These are phyloP conservation scores for Cymbopogon citratus DNA, from an alignment of 176 grass and related monocot species.

Conservation along the genomic window DNA sequence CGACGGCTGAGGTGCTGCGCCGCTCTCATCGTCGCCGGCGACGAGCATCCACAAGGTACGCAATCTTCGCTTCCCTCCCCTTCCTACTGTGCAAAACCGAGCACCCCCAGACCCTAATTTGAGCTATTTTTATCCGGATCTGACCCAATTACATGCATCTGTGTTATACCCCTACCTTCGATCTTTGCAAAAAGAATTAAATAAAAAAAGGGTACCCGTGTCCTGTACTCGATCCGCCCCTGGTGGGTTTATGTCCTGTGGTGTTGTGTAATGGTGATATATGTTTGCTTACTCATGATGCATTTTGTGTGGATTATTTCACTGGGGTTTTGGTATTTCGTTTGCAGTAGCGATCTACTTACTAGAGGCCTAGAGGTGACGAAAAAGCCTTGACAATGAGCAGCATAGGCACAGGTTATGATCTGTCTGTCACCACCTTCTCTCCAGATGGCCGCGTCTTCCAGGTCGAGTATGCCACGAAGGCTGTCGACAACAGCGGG, in stretches of 20 bases:
- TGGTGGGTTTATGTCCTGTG: not conserved
- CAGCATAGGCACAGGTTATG: conserved; percentile 92
- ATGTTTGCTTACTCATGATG: not conserved
- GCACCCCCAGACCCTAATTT: not conserved
- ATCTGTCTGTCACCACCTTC: conserved; percentile 91
- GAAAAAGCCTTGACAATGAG: conserved; percentile 39
- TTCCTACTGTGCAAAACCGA: not conserved
- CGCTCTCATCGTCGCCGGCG: not conserved
- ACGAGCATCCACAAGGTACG: not conserved
- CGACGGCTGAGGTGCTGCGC: not conserved
- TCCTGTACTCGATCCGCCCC: not conserved
- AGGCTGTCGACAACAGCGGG: conserved; percentile 92
- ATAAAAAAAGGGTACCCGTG: not conserved
- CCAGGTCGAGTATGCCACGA: conserved; percentile 88
- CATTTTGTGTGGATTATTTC: not conserved
- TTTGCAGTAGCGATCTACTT: not conserved
- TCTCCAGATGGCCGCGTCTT: conserved; percentile 81
- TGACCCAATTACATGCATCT: not conserved
- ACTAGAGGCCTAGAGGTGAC: not conserved
- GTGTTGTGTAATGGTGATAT: not conserved
- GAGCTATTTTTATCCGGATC: not conserved
- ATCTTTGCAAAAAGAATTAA: not conserved
- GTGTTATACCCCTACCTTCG: not conserved
- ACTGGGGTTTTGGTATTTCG: not conserved
- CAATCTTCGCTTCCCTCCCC: not conserved